Evolutionary conservation across 2,329 filamentous ascomycete genomes (phyloP), one percentile per base, ranked within the genome.

Genomic region (Acrocalymma vagum): DNA sequence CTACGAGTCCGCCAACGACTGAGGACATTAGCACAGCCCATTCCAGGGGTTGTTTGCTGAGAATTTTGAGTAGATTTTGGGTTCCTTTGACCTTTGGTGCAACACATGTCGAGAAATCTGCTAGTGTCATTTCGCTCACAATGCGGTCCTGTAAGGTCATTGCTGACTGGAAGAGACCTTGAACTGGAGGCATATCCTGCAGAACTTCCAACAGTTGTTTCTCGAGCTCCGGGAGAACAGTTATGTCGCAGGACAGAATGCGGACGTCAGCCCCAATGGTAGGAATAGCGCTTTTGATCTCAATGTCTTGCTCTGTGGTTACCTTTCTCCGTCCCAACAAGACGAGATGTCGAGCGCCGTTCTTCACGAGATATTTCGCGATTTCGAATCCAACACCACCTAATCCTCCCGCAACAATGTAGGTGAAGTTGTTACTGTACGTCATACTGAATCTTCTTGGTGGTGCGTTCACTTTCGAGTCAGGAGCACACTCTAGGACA

Each of bases 41-140:
- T 21, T 60, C 56, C 6, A 58, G 36, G 4, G 32, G 25, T 10
- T 36, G 20, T 9, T 36, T 27, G 9, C 14, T 26, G 10, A 42
- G 15, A n/a, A 29, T 31, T 2, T 47, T 21, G 35, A 48, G 48
- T 0, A 70, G 40, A n/a, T 58, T 55, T 47, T 63, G 51, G 1
- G 65, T 57, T 3, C 69, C 69, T 3, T 28, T 22, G 6, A 73
- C 48, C 36, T 72, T 72, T 5, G 46, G 38, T 4, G 22, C 26
- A 5, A 33, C 14, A 13, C 34, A 60, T 55, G 9, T 47, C 33
- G 3, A 38, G 15, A 3, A 47, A 26, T 9, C 25, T 15, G 22
- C 23, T 9, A 16, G n/a, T n/a, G n/a, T n/a, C n/a, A n/a, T n/a
- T n/a, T n/a, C n/a, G n/a, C n/a, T n/a, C n/a, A n/a, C n/a, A n/a